Base-by-base conservation (phyloP, 1,284 basidiomycete species). In the Cerrena zonata region DNA sequence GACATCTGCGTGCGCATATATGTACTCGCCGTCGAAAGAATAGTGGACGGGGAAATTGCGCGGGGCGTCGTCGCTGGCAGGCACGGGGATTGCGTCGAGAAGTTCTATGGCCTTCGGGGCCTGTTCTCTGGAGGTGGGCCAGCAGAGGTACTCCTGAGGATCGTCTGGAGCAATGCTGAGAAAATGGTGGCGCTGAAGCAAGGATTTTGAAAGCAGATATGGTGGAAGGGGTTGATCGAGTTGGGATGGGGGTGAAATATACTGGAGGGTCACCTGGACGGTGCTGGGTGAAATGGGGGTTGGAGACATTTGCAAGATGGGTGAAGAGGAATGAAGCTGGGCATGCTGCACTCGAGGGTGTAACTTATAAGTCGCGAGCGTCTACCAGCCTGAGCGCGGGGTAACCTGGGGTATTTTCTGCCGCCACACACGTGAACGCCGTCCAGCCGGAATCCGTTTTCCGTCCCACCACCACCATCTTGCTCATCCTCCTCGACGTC, bases 111-210 rank as follows among this genome's bases (percentile, higher is more conserved):
- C 61, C 37, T 54, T 59, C 1, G 50, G 40, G 18, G 56, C 52
- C 62, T 64, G 54, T 69, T 67, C 54, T 59, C 68, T 56, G 65
- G 66, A 45, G 61, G 58, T 26, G 10, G 86, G 82, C 86, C 86
- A 89, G 57, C 76, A 77, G 45, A 89, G 71, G 61, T 89, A 89
- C 5, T 76, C 70, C 22, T 66, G 57, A 4, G 77, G 69, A 56
- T 79, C 68, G 18, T 77, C 69, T 10, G 76, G 71, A 15, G 72
- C 62, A 51, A 88, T 70, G 22, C 67, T 60, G 50, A 88, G 78
- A 62, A 84, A 84, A 61, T 78, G 76, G 60, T 87, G 86, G 39
- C 86, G 74, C 62, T 86, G 78, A 2, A 73, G 70, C 30, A 89
- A 75, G 25, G 77, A 67, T 4, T 64, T 66, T 2, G 85, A 86